phyloP scores from a whole-genome alignment of 257 asterid species.

The Solanum neorickii region DNA sequence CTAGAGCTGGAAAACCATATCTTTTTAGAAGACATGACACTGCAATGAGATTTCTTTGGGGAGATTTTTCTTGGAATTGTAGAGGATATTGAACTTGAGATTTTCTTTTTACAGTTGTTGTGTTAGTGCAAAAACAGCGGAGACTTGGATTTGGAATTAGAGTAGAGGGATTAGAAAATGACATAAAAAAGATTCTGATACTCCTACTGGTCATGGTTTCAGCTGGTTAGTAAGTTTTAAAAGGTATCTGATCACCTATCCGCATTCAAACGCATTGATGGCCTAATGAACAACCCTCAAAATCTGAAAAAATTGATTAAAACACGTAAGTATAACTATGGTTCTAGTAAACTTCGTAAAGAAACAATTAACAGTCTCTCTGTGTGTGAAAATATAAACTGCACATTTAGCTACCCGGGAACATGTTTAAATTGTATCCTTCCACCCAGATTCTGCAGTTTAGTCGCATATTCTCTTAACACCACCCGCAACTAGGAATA shows the following conservation, averaged over 20 bases:
- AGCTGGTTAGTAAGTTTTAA: not conserved
- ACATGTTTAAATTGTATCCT: not conserved
- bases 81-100: slow-evolving; percentile 12
- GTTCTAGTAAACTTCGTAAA: not conserved
- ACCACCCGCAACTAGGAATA: not conserved
- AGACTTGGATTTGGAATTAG: not conserved
- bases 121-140: slow-evolving; percentile 3
- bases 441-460: not conserved
- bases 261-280: not conserved
- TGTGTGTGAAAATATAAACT: not conserved
- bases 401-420: not conserved
- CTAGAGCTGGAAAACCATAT: slow-evolving; percentile 47
- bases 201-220: slow-evolving; percentile 15
- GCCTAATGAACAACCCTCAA: not conserved
- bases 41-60: slow-evolving; percentile 14
- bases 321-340: not conserved
- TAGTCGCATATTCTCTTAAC: not conserved
- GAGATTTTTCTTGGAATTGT: not conserved
- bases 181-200: not conserved
- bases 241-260: not conserved
- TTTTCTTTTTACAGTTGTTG: not conserved
- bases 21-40: slow-evolving; percentile 41
- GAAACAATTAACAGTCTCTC: not conserved
- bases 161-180: not conserved
- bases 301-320: not conserved